These are phyloP conservation scores for Hypoxylon sp. DNA, from an alignment of 2,329 filamentous ascomycete species.

Conservation along the genomic window DNA sequence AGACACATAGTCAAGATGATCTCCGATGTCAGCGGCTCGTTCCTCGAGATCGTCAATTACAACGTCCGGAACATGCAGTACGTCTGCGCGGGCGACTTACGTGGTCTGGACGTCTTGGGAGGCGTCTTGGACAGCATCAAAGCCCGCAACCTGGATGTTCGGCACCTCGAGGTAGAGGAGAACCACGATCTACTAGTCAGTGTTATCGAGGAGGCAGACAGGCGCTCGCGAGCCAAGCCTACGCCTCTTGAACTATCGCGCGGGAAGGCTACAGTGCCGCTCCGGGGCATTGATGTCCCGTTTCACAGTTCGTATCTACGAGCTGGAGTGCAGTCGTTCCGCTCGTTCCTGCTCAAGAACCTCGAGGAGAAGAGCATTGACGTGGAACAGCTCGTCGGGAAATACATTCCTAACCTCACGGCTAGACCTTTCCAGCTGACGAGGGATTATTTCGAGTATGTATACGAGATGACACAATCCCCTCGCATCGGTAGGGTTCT, in stretches of 20 bases:
- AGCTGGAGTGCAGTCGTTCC: slow-evolving; percentile 51
- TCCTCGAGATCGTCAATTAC: slow-evolving; percentile 56
- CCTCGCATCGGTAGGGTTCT: slow-evolving; percentile 44
- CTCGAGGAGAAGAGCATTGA: slow-evolving; percentile 49
- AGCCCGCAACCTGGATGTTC: slow-evolving; percentile 55
- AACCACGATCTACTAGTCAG: slow-evolving; percentile 22
- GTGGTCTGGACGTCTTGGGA: slow-evolving; percentile 48
- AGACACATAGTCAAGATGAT: slow-evolving; percentile 48
- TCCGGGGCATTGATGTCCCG: slow-evolving; percentile 54
- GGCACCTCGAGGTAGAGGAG: slow-evolving; percentile 20
- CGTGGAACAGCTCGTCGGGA: slow-evolving; percentile 50
- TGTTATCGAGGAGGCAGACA: slow-evolving; percentile 26
- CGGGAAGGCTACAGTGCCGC: slow-evolving; percentile 52
- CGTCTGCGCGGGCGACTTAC: slow-evolving; percentile 58
- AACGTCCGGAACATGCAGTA: slow-evolving; percentile 55
- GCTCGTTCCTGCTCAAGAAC: slow-evolving; percentile 47
- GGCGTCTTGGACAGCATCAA: slow-evolving; percentile 81
- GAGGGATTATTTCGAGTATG: slow-evolving; percentile 49
- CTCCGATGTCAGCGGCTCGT: slow-evolving; percentile 40
- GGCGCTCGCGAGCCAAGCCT: slow-evolving; percentile 33
- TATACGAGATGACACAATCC: slow-evolving; percentile 43
- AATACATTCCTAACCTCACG: slow-evolving; percentile 56
- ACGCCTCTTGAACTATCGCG: slow-evolving; percentile 43
- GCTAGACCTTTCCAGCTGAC: slow-evolving; percentile 53
- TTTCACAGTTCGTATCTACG: slow-evolving; percentile 53